A percentile compares a stretch with the other conserved stretches of the same genome.
Evolutionary conservation across 1,284 basidiomycete species (phyloP).

Genomic region (Coniferiporia sulphurascens): DNA sequence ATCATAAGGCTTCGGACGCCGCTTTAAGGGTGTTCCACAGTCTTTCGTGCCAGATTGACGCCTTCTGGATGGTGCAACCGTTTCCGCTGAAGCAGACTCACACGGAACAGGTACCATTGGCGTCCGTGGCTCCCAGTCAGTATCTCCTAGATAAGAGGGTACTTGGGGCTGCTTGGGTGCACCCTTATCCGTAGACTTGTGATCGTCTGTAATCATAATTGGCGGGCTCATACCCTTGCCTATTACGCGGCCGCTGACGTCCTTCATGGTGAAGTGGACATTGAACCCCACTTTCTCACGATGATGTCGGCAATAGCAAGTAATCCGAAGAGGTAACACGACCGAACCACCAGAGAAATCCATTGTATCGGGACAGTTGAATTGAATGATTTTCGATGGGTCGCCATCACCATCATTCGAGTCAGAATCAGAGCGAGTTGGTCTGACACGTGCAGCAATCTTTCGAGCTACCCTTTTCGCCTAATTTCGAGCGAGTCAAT

Average conservation of each 20-base stretch:
- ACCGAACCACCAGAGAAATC: slow-evolving; percentile 88
- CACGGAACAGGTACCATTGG: slow-evolving; percentile 28
- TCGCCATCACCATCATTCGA: slow-evolving; percentile 50
- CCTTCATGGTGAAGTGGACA: slow-evolving; percentile 86
- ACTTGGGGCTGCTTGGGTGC: slow-evolving; percentile 23
- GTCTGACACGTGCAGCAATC: slow-evolving; percentile 72
- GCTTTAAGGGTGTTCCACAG: slow-evolving; percentile 28
- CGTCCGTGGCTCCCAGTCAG: slow-evolving; percentile 21
- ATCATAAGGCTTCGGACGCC: slow-evolving; percentile 60
- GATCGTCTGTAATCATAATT: slow-evolving; percentile 99
- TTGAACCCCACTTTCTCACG: slow-evolving; percentile 96
- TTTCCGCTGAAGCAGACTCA: slow-evolving; percentile 35
- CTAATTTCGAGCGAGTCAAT: slow-evolving; percentile 33
- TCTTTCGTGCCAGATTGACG: slow-evolving; percentile 33
- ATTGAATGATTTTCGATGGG: slow-evolving; percentile 86
- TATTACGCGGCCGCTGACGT: slow-evolving; percentile 75
- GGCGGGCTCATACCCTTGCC: slow-evolving; percentile 84
- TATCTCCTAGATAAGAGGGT: slow-evolving; percentile 21
- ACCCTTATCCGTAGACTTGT: slow-evolving; percentile 70
- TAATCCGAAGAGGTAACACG: slow-evolving; percentile 89
- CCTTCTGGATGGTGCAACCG: slow-evolving; percentile 38
- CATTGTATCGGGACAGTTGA: slow-evolving; percentile 92
- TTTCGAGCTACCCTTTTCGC: slow-evolving; percentile 86
- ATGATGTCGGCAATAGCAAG: slow-evolving; percentile 99
- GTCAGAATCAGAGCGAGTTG: slow-evolving; percentile 74